Evolutionary conservation across 2,329 filamentous ascomycete species (phyloP).

Genomic region (Bipolaris victoriae): DNA sequence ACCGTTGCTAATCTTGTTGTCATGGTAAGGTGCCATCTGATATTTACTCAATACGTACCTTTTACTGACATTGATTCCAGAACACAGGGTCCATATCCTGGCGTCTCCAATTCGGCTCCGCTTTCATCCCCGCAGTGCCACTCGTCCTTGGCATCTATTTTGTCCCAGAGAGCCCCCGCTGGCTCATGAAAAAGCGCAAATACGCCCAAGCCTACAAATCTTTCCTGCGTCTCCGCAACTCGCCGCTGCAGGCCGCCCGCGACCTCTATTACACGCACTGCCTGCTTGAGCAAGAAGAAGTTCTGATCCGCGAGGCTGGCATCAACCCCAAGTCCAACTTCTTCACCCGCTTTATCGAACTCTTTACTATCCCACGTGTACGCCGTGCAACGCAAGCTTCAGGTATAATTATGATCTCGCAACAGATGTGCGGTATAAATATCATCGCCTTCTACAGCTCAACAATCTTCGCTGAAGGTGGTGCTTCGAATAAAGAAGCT

Average conservation of each 20-base stretch:
- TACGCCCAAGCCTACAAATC: constrained; percentile 50
- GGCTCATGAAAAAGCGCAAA: constrained; percentile 52
- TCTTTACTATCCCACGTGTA: constrained; percentile 72
- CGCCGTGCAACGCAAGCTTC: constrained; percentile 77
- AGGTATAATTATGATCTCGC: constrained; percentile 76
- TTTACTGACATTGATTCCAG: constrained; percentile 12
- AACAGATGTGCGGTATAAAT: constrained; percentile 64
- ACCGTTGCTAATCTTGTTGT: constrained; percentile 51
- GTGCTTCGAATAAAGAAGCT: constrained; percentile 49
- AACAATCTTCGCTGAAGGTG: constrained; percentile 58
- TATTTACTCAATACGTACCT: too few relatives aligned
- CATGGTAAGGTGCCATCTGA: constrained; percentile 21
- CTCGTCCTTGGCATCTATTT: constrained; percentile 50
- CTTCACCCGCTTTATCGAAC: constrained; percentile 57
- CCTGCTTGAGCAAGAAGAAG: constrained; percentile 45
- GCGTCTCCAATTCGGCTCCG: constrained; percentile 50
- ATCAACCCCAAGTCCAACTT: constrained; percentile 47
- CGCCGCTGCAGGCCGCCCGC: constrained; percentile 50
- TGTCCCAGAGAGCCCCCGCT: constrained; percentile 50
- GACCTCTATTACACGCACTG: constrained; percentile 53
- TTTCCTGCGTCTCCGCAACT: constrained; percentile 48
- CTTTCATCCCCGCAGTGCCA: constrained; percentile 49
- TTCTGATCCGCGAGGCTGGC: constrained; percentile 41
- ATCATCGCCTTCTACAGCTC: constrained; percentile 60
- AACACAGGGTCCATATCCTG: constrained; percentile 46